Evolutionary conservation across 176 grass and related monocot genomes (phyloP), one percentile per base, ranked within the genome.

Genomic region (Alloteropsis semialata): DNA sequence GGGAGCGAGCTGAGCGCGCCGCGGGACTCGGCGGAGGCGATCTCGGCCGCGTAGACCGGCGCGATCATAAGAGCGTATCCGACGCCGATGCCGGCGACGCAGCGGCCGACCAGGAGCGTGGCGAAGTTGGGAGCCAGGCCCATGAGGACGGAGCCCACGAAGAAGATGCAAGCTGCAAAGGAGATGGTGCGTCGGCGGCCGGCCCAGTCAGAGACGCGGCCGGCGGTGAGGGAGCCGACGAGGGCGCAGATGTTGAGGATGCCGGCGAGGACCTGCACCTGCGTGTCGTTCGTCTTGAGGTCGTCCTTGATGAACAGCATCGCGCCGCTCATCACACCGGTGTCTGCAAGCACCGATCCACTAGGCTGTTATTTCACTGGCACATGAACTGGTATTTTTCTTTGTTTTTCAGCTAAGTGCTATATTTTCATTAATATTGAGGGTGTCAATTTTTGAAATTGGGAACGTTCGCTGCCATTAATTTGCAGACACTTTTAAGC

Each of bases 251-350:
- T 15, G 73, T 87, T 87, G 44, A 90, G 84, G 89, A 86, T 87
- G 28, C 89, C 89, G 27, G 81, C 84, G 0, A 91, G 84, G 28
- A 87, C 21, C 80, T 91, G 80, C 33, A 87, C 62, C 82, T 91
- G 81, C 62, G 78, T 84, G 76, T 91, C 89, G 85, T 76, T 83
- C 5, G 75, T 81, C 36, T 84, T 79, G 2, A 91, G 85, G 43
- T 91, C 89, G 19, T 91, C 82, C 82, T 91, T 87, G 81, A 91
- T 91, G 85, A 88, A 91, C n/a, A 91, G 76, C 86, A 88, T 88
- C 11, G 85, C 85, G 15, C 89, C 89, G 72, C 89, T 91, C 89
- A 91, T 91, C 19, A 88, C 89, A 15, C 85, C 89, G 3, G 82
- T 84, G 41, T 91, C 85, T 91, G 51, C 34, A 36, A n/a, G 5